Percentiles rank a stretch among this genome's conserved stretches.
phyloP scores from a whole-genome alignment of 116 monocot genomes.

The Dioscorea cayenensis region DNA sequence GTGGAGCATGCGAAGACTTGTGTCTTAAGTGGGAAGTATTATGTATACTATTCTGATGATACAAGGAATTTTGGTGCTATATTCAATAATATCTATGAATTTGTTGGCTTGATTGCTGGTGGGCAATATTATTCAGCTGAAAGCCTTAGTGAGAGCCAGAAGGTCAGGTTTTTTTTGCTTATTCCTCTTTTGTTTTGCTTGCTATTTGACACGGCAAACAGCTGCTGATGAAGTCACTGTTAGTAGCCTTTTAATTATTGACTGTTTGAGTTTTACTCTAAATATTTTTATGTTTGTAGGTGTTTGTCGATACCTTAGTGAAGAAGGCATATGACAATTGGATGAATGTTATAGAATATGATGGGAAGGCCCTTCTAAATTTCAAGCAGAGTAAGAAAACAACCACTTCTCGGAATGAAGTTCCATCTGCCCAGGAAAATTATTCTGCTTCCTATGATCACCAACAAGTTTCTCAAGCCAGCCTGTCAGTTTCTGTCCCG shows the following conservation, averaged over 20 bases:
- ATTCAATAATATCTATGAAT: slow-evolving; percentile 95
- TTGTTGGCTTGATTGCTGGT: slow-evolving; percentile 62
- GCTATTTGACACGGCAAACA: no score
- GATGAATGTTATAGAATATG: slow-evolving; percentile 37
- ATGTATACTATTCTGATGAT: slow-evolving; percentile 79
- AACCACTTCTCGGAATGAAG: slow-evolving; percentile 5
- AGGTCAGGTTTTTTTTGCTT: slow-evolving; percentile 42
- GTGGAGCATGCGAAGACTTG: slow-evolving; percentile 97
- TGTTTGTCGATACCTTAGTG: slow-evolving; percentile 41
- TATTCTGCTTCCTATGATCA: slow-evolving; percentile 20
- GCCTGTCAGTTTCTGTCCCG: slow-evolving; percentile 5
- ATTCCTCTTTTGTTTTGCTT: background rate
- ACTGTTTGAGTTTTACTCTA: no score
- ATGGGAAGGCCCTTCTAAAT: slow-evolving; percentile 33
- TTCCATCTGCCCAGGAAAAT: slow-evolving; percentile 7
- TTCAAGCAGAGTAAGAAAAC: slow-evolving; percentile 26
- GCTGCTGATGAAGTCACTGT: no score
- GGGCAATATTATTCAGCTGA: slow-evolving; percentile 69
- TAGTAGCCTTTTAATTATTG: no score
- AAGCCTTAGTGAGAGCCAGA: slow-evolving; percentile 63
- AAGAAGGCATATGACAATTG: slow-evolving; percentile 59
- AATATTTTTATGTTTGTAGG: slow-evolving; percentile 16
- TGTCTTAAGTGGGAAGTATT: slow-evolving; percentile 77
- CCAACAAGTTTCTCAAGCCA: slow-evolving; percentile 14
- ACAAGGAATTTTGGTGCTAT: slow-evolving; percentile 65